phyloP scores from a whole-genome alignment of 2,329 filamentous ascomycete genomes.

The Ophiocordyceps australis region DNA sequence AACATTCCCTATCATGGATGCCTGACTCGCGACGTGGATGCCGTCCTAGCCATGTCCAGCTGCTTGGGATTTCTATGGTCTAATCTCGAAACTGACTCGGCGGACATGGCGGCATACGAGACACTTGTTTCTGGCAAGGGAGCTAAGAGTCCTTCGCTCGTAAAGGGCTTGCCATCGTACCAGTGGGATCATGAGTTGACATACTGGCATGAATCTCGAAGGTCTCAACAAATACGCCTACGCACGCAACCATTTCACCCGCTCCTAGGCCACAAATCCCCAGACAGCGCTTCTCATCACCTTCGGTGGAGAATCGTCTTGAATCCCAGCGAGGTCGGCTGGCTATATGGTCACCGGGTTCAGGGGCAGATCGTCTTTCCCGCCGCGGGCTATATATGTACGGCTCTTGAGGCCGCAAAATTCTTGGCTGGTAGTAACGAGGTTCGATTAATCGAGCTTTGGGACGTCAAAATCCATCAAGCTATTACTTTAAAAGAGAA shows the following conservation, averaged over 20 bases:
- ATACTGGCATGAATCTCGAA: constrained; percentile 1
- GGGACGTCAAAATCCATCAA: constrained; percentile 3
- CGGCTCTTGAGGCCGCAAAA: constrained; percentile 11
- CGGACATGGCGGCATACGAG: not conserved
- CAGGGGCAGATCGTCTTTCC: constrained; percentile 23
- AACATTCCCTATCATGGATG: constrained; percentile 7
- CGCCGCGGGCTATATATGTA: constrained; percentile 13
- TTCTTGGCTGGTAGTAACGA: not conserved
- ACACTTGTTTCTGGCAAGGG: not conserved
- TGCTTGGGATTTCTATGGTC: constrained; percentile 1
- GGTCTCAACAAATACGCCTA: not conserved
- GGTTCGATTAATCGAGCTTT: not conserved
- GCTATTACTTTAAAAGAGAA: constrained; percentile 4
- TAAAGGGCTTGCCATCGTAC: constrained; percentile 1
- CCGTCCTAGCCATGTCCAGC: constrained; percentile 4
- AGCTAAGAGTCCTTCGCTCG: not conserved
- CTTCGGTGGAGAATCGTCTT: constrained; percentile 6
- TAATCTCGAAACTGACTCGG: not conserved
- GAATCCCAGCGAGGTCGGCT: constrained; percentile 9
- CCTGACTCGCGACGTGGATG: constrained; percentile 5
- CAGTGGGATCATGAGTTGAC: not conserved
- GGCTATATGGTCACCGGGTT: constrained; percentile 21
- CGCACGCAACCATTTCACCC: not conserved
- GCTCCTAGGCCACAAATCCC: not conserved
- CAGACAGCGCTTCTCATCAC: not conserved